A percentile compares a stretch with the other conserved stretches of the same genome.
Conservation (phyloP, 2,329 filamentous ascomycete genomes). For the Myriosclerotinia curreyana region DNA sequence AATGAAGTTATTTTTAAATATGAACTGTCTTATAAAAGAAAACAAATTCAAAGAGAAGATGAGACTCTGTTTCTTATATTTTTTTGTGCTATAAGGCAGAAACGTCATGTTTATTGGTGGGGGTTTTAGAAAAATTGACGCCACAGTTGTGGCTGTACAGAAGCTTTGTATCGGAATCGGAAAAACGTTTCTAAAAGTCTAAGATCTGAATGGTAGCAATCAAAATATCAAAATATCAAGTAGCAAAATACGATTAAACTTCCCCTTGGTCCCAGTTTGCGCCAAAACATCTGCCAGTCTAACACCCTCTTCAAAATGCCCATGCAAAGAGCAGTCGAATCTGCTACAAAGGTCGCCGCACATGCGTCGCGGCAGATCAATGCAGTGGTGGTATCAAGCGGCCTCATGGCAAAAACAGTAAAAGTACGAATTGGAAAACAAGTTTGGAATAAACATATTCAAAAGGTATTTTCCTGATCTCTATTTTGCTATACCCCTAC, state of each 20-base stretch:
- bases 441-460: conserved; percentile 68
- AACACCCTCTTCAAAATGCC: conserved; percentile 6
- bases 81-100: conserved; percentile 8
- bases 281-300: background rate
- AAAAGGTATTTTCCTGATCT: conserved; percentile 55
- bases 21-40: background rate
- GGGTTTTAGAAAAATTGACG: background rate
- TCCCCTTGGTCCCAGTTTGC: background rate
- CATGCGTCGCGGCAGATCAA: conserved; percentile 26
- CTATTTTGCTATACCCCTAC: background rate
- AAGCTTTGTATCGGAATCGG: background rate
- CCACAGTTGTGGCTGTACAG: conserved; percentile 17
- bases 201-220: background rate
- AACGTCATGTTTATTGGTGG: conserved; percentile 18
- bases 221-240: background rate
- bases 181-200: conserved; percentile 16
- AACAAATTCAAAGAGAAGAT: background rate
- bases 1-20: background rate
- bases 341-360: background rate
- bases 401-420: conserved; percentile 74
- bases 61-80: background rate
- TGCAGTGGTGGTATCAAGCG: conserved; percentile 69
- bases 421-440: conserved; percentile 71
- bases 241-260: background rate
- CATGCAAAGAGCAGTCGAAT: background rate